Evolutionary conservation across 441 rosid genomes (phyloP).

Genomic region (Euphorbia corollata): DNA sequence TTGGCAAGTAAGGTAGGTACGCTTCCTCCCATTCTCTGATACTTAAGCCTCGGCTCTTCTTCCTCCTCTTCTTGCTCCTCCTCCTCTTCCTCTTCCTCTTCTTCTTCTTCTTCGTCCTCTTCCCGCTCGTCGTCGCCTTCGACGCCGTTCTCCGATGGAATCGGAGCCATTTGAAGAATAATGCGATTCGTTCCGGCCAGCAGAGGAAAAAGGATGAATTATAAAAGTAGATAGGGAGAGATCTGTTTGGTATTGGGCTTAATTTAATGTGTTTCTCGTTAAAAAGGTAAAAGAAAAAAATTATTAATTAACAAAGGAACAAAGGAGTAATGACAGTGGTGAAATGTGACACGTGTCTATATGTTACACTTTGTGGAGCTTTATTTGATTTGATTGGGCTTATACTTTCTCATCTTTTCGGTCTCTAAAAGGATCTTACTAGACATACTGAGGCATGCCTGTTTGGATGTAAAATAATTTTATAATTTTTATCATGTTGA

Average conservation of each 20-base stretch:
- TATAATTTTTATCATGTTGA: too few relatives aligned
- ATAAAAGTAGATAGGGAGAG: conserved; percentile 19
- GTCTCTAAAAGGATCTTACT: too few relatives aligned
- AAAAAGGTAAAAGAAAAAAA: background rate
- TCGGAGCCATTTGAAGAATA: conserved; percentile 56
- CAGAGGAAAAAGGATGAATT: background rate
- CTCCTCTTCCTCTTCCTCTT: conserved; percentile 44
- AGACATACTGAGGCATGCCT: too few relatives aligned
- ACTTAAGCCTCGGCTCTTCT: conserved; percentile 92
- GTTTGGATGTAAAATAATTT: too few relatives aligned
- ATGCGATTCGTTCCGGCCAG: conserved; percentile 13
- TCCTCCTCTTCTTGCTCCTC: conserved; percentile 58
- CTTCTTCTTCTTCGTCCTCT: conserved; percentile 48
- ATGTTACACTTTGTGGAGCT: background rate
- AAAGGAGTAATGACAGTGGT: conserved; percentile 26
- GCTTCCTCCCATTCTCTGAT: conserved; percentile 96
- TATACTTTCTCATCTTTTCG: too few relatives aligned
- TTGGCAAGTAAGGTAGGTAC: conserved; percentile 65
- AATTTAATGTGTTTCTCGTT: background rate
- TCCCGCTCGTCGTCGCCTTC: conserved; percentile 81
- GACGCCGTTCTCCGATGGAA: conserved; percentile 83
- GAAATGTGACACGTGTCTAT: conserved; percentile 25
- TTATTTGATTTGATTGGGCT: conserved; percentile 18
- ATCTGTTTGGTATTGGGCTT: conserved; percentile 1
- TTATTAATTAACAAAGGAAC: conserved; percentile 42